phyloP scores from a whole-genome alignment of 2,329 filamentous ascomycete genomes.

The Fusarium abutilonis region DNA sequence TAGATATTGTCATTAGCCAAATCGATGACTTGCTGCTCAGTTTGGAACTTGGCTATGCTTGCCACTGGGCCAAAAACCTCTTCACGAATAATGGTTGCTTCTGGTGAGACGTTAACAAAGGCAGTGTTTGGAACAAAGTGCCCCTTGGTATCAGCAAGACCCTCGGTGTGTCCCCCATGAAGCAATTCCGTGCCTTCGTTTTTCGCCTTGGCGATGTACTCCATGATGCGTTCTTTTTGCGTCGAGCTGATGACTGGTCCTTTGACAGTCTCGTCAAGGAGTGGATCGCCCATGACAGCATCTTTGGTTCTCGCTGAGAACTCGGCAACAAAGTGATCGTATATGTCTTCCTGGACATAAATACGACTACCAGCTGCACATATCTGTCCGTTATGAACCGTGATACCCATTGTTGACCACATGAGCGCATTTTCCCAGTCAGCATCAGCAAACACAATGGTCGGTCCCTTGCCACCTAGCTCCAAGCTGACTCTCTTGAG shows the following conservation, averaged over 20 bases:
- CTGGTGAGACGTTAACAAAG: constrained; percentile 37
- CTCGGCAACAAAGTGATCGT: constrained; percentile 51
- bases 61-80: constrained; percentile 21
- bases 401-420: constrained; percentile 50
- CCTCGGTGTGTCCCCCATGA: constrained; percentile 21
- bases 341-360: constrained; percentile 65
- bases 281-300: constrained; percentile 39
- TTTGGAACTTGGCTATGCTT: constrained; percentile 3
- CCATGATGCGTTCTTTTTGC: constrained; percentile 65
- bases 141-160: constrained; percentile 22
- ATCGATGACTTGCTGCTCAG: constrained; percentile 12
- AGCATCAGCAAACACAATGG: constrained; percentile 68
- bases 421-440: constrained; percentile 71
- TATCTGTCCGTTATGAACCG: constrained; percentile 67
- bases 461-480: constrained; percentile 74
- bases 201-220: constrained; percentile 47
- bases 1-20: constrained; percentile 9
- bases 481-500: constrained; percentile 81
- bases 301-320: constrained; percentile 13
- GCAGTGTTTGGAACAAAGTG: constrained; percentile 45
- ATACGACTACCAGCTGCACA: constrained; percentile 68
- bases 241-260: constrained; percentile 63
- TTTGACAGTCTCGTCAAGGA: constrained; percentile 47
- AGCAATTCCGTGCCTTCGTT: constrained; percentile 29
- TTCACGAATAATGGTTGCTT: constrained; percentile 1